These are phyloP conservation scores for Arthroderma uncinatum DNA, from an alignment of 2,329 filamentous ascomycete species.

Conservation along the genomic window DNA sequence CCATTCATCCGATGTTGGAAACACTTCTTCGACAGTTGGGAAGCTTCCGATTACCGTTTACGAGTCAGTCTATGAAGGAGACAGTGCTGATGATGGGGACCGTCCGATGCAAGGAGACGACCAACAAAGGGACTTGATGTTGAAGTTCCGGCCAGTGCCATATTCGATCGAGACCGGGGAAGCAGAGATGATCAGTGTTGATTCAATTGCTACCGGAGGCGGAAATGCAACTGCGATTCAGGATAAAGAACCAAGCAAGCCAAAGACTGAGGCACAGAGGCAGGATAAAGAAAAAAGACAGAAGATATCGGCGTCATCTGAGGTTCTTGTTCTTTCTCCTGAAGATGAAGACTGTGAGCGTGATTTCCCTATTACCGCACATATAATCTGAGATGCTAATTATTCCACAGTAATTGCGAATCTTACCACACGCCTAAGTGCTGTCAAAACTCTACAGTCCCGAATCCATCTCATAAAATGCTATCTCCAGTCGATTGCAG, in stretches of 20 bases:
- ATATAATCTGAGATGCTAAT: slow-evolving; percentile 5
- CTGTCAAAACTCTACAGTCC: slow-evolving; percentile 81
- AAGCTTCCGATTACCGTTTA: slow-evolving; percentile 86
- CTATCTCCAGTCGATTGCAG: slow-evolving; percentile 64
- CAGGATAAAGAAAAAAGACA: slow-evolving; percentile 20
- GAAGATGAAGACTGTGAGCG: slow-evolving; percentile 54
- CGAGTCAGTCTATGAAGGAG: slow-evolving; percentile 69
- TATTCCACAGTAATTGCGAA: slow-evolving; percentile 44
- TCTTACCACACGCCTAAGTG: slow-evolving; percentile 80
- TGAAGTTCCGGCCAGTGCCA: slow-evolving; percentile 71
- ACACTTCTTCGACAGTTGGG: slow-evolving; percentile 51
- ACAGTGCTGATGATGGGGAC: slow-evolving; percentile 46
- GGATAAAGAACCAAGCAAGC: slow-evolving; percentile 17
- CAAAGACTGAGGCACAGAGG: slow-evolving; percentile 9
- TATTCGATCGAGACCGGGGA: slow-evolving; percentile 90
- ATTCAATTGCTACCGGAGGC: slow-evolving; percentile 77
- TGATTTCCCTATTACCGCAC: neutral
- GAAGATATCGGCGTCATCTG: slow-evolving; percentile 18
- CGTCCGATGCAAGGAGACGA: slow-evolving; percentile 65
- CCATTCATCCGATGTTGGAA: slow-evolving; percentile 52
- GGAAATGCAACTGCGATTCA: slow-evolving; percentile 61
- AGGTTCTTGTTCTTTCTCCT: slow-evolving; percentile 36
- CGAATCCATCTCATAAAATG: slow-evolving; percentile 59
- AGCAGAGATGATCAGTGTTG: slow-evolving; percentile 94
- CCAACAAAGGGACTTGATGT: slow-evolving; percentile 43